Evolutionary conservation across 2,329 filamentous ascomycete genomes (phyloP).

Genomic region (Penicillium rolfsii): DNA sequence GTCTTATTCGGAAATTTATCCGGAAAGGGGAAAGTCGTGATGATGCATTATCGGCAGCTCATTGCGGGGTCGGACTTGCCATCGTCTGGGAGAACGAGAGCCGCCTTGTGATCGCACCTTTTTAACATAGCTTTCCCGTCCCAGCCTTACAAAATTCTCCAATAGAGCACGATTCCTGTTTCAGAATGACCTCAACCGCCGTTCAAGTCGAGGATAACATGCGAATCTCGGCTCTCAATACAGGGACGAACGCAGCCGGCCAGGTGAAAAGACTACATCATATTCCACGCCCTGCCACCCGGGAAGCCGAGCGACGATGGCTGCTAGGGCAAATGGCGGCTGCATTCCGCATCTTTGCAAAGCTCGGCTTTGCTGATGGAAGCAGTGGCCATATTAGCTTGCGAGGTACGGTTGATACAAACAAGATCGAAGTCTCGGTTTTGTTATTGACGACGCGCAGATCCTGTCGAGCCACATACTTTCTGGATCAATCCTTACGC

Average conservation of each 20-base stretch:
- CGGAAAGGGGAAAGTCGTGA: neutral
- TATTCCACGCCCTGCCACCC: neutral
- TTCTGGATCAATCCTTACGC: slow-evolving; percentile 51
- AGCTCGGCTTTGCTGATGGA: slow-evolving; percentile 26
- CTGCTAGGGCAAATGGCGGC: slow-evolving; percentile 25
- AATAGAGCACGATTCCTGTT: too few relatives aligned
- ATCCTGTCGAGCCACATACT: slow-evolving; percentile 27
- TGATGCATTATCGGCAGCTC: neutral
- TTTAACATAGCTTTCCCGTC: too few relatives aligned
- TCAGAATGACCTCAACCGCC: neutral
- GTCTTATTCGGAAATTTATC: neutral
- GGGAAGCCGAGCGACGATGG: slow-evolving; percentile 10
- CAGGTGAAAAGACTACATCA: slow-evolving; percentile 4
- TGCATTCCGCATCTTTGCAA: slow-evolving; percentile 29
- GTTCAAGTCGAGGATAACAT: neutral
- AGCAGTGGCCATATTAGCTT: slow-evolving; percentile 25
- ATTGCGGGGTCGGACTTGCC: slow-evolving; percentile 1
- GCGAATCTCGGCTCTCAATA: neutral
- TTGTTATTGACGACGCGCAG: neutral
- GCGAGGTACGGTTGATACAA: neutral
- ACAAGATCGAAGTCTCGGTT: too few relatives aligned
- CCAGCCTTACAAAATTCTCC: neutral
- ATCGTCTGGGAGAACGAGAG: neutral
- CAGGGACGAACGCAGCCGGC: neutral
- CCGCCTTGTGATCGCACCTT: neutral